Evolutionary conservation across 768 basidiomycete genomes (phyloP).

Genomic region (Dacryopinax primogenitus): DNA sequence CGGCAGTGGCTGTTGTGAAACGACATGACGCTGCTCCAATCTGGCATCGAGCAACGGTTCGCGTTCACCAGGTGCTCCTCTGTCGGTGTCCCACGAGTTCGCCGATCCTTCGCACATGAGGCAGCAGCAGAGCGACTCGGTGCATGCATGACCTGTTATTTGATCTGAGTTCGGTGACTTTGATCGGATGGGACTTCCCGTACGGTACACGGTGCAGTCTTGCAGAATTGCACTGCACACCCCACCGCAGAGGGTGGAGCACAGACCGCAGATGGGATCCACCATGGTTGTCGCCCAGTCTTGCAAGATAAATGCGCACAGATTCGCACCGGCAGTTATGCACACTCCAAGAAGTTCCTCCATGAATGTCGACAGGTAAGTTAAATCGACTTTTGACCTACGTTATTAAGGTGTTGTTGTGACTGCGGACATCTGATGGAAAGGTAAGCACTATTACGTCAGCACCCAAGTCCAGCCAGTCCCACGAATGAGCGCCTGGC

Average conservation of each 20-base stretch:
- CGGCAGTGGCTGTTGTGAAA: neutral
- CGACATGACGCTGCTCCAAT: neutral
- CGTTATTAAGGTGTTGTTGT: too few species aligned
- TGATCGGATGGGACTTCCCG: neutral
- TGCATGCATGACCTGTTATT: neutral
- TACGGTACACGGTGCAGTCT: neutral
- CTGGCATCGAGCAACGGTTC: neutral
- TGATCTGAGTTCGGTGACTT: neutral
- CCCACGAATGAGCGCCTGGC: neutral
- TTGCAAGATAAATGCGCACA: too few species aligned
- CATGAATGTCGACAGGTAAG: too few species aligned
- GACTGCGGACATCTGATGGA: too few species aligned
- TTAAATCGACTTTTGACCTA: too few species aligned
- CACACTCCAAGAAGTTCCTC: too few species aligned
- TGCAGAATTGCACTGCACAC: neutral
- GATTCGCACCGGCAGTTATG: too few species aligned
- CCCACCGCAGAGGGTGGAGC: neutral
- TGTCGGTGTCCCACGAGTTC: neutral
- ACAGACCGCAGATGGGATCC: neutral
- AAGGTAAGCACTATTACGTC: neutral
- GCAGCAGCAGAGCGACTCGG: slow-evolving; percentile 1
- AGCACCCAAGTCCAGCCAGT: too few species aligned
- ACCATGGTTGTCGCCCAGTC: neutral
- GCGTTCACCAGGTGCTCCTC: neutral
- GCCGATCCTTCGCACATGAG: neutral